Evolutionary conservation across 129 eudicot genomes (phyloP).

Genomic region (Solidago caesia): DNA sequence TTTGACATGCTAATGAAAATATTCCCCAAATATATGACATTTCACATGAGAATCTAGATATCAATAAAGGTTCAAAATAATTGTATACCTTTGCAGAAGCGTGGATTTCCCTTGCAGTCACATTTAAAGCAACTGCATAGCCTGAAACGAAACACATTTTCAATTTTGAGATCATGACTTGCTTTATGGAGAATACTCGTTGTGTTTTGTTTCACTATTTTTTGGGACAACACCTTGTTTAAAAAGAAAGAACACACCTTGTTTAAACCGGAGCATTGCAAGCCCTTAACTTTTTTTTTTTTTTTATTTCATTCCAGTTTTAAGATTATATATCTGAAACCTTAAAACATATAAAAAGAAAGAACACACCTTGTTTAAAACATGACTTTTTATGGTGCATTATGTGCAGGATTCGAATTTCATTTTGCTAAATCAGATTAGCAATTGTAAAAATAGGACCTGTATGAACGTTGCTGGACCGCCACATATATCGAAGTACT

Average conservation of each 20-base stretch:
- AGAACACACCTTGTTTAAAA: no score
- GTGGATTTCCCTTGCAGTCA: slow-evolving; percentile 99
- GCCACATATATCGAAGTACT: slow-evolving; percentile 82
- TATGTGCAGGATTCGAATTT: neutral
- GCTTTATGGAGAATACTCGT: neutral
- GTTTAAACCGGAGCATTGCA: no score
- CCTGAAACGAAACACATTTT: slow-evolving; percentile 49
- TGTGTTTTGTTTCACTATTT: neutral
- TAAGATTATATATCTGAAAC: no score
- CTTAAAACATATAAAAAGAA: no score
- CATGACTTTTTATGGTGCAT: neutral
- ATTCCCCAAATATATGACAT: slow-evolving; percentile 7
- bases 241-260: no score
- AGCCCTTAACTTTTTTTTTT: no score
- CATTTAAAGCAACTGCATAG: slow-evolving; percentile 91
- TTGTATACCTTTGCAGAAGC: slow-evolving; percentile 72
- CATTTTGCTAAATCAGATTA: neutral
- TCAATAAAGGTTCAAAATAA: slow-evolving; percentile 3
- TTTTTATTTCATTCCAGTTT: no score
- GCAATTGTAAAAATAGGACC: slow-evolving; percentile 36
- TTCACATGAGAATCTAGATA: slow-evolving; percentile 21
- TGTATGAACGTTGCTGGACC: slow-evolving; percentile 96
- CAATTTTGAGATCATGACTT: slow-evolving; percentile 14
- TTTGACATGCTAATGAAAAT: slow-evolving; percentile 5
- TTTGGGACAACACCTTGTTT: no score